phyloP scores from a whole-genome alignment of 2,329 filamentous ascomycete genomes.

The Colletotrichum sp. region DNA sequence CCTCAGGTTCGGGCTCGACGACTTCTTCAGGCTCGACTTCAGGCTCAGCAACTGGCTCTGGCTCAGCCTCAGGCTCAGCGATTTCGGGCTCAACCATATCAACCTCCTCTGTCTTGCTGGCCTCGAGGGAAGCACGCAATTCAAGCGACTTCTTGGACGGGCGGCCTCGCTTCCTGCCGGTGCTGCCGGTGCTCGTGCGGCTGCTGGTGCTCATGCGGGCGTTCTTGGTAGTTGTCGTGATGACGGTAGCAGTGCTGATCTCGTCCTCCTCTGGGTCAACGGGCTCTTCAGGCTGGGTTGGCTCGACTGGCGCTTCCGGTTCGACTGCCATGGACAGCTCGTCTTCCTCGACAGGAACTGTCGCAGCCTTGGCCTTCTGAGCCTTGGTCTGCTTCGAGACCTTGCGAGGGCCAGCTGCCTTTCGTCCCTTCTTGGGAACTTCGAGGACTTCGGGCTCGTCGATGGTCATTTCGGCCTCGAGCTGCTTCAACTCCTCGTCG shows the following conservation, averaged over 20 bases:
- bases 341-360: slow-evolving; percentile 18
- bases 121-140: slow-evolving; percentile 24
- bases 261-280: slow-evolving; percentile 36
- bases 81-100: neutral
- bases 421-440: slow-evolving; percentile 60
- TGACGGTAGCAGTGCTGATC: slow-evolving; percentile 46
- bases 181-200: slow-evolving; percentile 9
- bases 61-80: neutral
- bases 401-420: slow-evolving; percentile 53
- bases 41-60: neutral
- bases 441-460: slow-evolving; percentile 40
- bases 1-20: neutral
- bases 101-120: neutral
- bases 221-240: slow-evolving; percentile 39
- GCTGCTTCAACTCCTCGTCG: slow-evolving; percentile 54
- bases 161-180: slow-evolving; percentile 35
- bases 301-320: neutral
- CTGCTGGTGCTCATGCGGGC: slow-evolving; percentile 3
- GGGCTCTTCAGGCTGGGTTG: slow-evolving; percentile 9
- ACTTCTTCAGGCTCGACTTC: slow-evolving; percentile 25
- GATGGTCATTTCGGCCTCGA: slow-evolving; percentile 53
- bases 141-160: slow-evolving; percentile 34
- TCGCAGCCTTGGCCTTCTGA: slow-evolving; percentile 45
- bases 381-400: slow-evolving; percentile 55
- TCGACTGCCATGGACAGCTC: slow-evolving; percentile 25